These are phyloP conservation scores for Penicillium frequentans DNA, from an alignment of 2,329 filamentous ascomycete genomes.

Conservation along the genomic window DNA sequence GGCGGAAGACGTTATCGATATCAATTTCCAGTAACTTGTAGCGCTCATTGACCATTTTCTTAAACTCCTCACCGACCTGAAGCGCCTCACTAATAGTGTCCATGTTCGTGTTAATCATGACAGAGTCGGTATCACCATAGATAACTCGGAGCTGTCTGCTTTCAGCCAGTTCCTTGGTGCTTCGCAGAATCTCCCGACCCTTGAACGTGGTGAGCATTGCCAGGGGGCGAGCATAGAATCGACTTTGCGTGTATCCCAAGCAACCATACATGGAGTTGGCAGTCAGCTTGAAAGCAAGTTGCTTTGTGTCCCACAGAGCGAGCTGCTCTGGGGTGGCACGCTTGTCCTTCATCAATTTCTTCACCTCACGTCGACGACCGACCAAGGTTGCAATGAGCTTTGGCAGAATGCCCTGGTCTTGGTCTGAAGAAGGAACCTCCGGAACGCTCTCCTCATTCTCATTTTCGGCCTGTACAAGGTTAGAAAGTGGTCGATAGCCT, in stretches of 20 bases:
- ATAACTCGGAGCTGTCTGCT: constrained; percentile 90
- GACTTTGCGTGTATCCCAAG: constrained; percentile 92
- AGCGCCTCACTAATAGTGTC: constrained; percentile 88
- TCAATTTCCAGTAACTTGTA: constrained; percentile 95
- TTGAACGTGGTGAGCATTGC: constrained; percentile 97
- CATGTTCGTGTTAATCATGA: constrained; percentile 99
- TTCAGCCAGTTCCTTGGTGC: constrained; percentile 94
- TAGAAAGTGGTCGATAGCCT: neutral
- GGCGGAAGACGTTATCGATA: constrained; percentile 94
- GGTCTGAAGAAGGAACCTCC: constrained; percentile 71
- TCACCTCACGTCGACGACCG: constrained; percentile 83
- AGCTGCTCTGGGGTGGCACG: constrained; percentile 80
- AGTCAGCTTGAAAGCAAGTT: constrained; percentile 92
- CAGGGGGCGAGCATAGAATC: constrained; percentile 93
- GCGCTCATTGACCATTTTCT: constrained; percentile 87
- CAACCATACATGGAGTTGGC: constrained; percentile 99
- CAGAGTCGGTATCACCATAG: constrained; percentile 97
- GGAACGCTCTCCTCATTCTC: constrained; percentile 87
- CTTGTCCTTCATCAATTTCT: constrained; percentile 95
- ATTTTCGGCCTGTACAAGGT: constrained; percentile 46
- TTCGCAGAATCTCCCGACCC: constrained; percentile 92
- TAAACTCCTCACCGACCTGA: constrained; percentile 92
- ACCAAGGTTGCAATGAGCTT: constrained; percentile 90
- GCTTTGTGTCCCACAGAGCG: constrained; percentile 96
- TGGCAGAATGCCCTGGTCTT: constrained; percentile 82